phyloP scores from a whole-genome alignment of 805 yeast species.

The Candida fluviatilis region DNA sequence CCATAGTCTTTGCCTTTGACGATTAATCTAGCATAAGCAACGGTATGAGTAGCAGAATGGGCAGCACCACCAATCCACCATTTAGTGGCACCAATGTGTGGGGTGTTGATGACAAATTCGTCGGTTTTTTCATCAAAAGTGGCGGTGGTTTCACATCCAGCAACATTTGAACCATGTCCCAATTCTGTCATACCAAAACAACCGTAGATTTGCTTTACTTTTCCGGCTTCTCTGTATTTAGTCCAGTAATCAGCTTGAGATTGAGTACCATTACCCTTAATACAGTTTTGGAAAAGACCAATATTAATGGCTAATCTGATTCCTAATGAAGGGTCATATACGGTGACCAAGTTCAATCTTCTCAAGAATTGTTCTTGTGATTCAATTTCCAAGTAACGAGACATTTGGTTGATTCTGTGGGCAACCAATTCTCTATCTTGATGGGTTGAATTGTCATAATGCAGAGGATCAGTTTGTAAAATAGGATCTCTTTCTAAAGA shows the following conservation, averaged over 20 bases:
- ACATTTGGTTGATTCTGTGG: conserved; percentile 54
- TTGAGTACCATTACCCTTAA: conserved; percentile 83
- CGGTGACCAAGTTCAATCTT: conserved; percentile 54
- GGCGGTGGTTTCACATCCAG: conserved; percentile 53
- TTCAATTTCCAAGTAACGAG: conserved; percentile 55
- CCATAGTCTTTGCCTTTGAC: conserved; percentile 44
- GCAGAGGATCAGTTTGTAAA: conserved; percentile 47
- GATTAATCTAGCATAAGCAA: conserved; percentile 39
- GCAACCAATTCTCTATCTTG: conserved; percentile 61
- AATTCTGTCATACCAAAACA: conserved; percentile 66
- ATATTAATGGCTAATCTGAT: conserved; percentile 87
- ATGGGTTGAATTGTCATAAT: conserved; percentile 54
- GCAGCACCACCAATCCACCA: conserved; percentile 53
- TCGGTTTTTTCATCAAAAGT: conserved; percentile 38
- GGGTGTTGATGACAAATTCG: conserved; percentile 42
- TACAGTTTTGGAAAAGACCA: conserved; percentile 77
- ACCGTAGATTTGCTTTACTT: conserved; percentile 55
- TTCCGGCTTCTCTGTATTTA: conserved; percentile 57
- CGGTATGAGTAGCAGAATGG: conserved; percentile 41
- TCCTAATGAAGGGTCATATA: conserved; percentile 73
- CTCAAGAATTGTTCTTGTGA: conserved; percentile 47
- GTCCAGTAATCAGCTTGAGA: conserved; percentile 86
- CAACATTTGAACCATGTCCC: conserved; percentile 60
- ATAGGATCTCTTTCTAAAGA: conserved; percentile 68
- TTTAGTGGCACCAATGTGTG: conserved; percentile 46